Evolutionary conservation across 805 yeast genomes (phyloP).

Genomic region (Sugiyamaella mastotermitis): DNA sequence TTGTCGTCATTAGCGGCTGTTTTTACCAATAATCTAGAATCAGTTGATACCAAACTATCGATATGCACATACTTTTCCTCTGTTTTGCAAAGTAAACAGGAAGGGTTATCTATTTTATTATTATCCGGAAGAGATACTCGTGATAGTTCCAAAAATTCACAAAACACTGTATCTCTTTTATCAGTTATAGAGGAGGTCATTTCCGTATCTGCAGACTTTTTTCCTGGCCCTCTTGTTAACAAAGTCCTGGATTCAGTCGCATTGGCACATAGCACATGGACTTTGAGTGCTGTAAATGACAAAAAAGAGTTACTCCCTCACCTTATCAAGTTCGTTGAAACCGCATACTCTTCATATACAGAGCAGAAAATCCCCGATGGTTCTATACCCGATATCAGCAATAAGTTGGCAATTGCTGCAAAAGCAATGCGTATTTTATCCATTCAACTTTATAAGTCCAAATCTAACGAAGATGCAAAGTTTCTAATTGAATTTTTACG

Average conservation of each 20-base stretch:
- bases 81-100: constrained; percentile 30
- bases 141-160: not conserved
- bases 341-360: not conserved
- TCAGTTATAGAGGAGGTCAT: constrained; percentile 24
- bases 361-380: not conserved
- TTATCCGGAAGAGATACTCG: constrained; percentile 29
- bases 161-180: constrained; percentile 20
- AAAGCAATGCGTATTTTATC: constrained; percentile 74
- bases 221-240: constrained; percentile 32
- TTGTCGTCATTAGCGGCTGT: constrained; percentile 56
- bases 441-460: constrained; percentile 51
- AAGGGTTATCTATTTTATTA: constrained; percentile 33
- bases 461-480: constrained; percentile 34
- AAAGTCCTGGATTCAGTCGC: constrained; percentile 69
- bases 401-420: constrained; percentile 38
- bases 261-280: constrained; percentile 73
- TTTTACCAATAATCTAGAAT: constrained; percentile 41
- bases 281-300: constrained; percentile 46
- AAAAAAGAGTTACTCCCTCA: constrained; percentile 35
- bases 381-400: not conserved
- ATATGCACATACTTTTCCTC: constrained; percentile 26
- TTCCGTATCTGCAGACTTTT: constrained; percentile 6
- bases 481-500: constrained; percentile 20
- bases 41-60: constrained; percentile 15
- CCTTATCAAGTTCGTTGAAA: constrained; percentile 6